Evolutionary conservation across 2,329 filamentous ascomycete genomes (phyloP), one percentile per base, ranked within the genome.

Genomic region (Herpotrichia juniperi): DNA sequence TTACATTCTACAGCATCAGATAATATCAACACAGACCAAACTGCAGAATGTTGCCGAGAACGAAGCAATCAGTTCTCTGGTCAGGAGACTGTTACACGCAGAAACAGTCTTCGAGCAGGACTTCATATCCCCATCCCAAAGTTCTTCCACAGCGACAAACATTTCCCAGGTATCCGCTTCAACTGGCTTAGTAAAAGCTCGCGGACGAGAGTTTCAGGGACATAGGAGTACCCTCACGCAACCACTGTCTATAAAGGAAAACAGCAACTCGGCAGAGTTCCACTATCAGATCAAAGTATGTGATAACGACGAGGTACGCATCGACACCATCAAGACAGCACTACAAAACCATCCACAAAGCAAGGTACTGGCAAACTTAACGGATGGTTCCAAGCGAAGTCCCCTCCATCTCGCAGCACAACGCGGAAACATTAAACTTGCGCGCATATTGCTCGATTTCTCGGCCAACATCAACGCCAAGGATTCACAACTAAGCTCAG

Each of bases 351-450:
- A 57, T 19, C 24, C 52, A 10, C 35, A 53, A 14, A 50, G 50
- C 17, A 34, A 31, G 2, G 8, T 10, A 2, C 56, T 62, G 1
- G 57, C 35, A 8, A 61, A 57, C 14, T 58, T 51, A 0, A 54
- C 14, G 0, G 59, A 62, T 22, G 42, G 42, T 10, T 53, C 42
- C 2, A 32, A 54, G 35, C 44, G 61, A 24, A 59, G 51, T 14
- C 61, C 61, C 11, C 48, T 64, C 3, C 59, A 59, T 24, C 24
- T 53, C 6, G 59, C 59, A 25, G 57, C 54, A 7, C 56, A 57
- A 43, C 26, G 48, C 12, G 61, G 59, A 7, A 45, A 57, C 26
- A 30, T 57, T 17, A 17, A 55, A 16, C 25, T 61, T 11, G 59
- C 57, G 14, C 44, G 46, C 8, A 47, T 50, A 12, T 49, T 64